These are phyloP conservation scores for Sporothrix pseudoabietina DNA, from an alignment of 2,329 filamentous ascomycete genomes.

Conservation along the genomic window DNA sequence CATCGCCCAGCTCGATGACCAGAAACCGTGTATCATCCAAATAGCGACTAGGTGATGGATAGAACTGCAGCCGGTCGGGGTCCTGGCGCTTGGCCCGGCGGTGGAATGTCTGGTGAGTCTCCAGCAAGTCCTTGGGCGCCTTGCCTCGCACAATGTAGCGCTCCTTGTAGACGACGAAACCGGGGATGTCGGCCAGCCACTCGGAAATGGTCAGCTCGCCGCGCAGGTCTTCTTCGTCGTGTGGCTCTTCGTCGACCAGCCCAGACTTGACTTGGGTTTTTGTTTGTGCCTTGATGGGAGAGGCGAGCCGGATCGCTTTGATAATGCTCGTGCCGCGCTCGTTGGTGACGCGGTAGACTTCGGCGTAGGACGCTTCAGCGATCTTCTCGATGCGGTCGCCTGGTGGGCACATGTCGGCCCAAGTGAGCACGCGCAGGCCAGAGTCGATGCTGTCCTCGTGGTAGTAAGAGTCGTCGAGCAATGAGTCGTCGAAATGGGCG, in stretches of 20 bases:
- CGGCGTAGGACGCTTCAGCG: constrained; percentile 66
- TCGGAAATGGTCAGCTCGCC: constrained; percentile 66
- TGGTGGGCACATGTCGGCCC: constrained; percentile 60
- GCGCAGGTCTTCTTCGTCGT: constrained; percentile 55
- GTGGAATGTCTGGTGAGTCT: constrained; percentile 63
- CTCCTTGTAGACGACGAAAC: constrained; percentile 68
- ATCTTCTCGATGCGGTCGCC: constrained; percentile 62
- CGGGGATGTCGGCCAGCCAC: constrained; percentile 64
- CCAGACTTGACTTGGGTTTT: constrained; percentile 57
- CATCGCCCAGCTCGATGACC: constrained; percentile 65
- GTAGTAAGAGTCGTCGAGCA: constrained; percentile 23
- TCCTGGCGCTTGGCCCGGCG: constrained; percentile 57
- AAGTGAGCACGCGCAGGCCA: constrained; percentile 51
- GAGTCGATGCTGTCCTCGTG: constrained; percentile 33
- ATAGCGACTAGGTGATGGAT: constrained; percentile 63
- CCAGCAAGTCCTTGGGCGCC: constrained; percentile 55
- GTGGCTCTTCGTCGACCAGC: constrained; percentile 62
- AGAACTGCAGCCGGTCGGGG: constrained; percentile 60
- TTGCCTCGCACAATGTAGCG: constrained; percentile 62
- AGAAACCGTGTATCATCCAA: constrained; percentile 60
- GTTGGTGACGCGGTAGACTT: constrained; percentile 65
- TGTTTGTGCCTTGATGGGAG: constrained; percentile 60
- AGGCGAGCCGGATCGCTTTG: constrained; percentile 63
- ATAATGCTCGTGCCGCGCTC: constrained; percentile 64
- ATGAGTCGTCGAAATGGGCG: constrained; percentile 25